Base-by-base conservation (phyloP, 2,329 filamentous ascomycete genomes). In the Cryphonectria carpinicola region DNA sequence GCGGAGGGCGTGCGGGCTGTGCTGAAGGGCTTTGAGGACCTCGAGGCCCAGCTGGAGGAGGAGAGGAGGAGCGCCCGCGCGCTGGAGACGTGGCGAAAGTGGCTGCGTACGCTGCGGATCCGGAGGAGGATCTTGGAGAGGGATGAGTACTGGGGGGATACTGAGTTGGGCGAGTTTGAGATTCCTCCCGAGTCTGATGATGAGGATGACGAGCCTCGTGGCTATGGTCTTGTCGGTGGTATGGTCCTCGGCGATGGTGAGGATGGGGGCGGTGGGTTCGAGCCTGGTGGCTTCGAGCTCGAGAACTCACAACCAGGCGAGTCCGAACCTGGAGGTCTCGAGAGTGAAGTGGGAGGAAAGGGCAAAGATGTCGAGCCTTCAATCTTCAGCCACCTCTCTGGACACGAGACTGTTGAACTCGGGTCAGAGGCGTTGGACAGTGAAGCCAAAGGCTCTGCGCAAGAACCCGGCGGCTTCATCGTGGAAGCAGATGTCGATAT, bases 41-140 rank as follows among this genome's bases (percentile, higher is more conserved):
- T 93, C 73, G 86, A 89, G 73, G 86, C 86, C 28, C 86, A 92
- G 76, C 83, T 87, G 25, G 90, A 92, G 74, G 84, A 89, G 65
- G 87, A 90, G 85, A 87, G 86, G 73, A 87, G 88, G 56, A 87
- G 89, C 56, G 80, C 90, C 68, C 80, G 87, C 32, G 91, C 88
- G 7, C 78, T 95, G 72, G 85, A 87, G 61, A 85, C 89, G 74
- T 97, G 93, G 92, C 89, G 89, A 72, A 90, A 91, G 76, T 92
- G 98, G 72, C 79, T 97, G 72, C 90, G 93, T 81, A 92, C 90
- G 0, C 77, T 98, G 77, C 85, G 93, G 54, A 93, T 98, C 58
- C 85, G 90, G 41, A 89, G 95, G 78, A 86, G 92, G 71, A 89
- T 97, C 49, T 92, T 71, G 41, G 78, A 79, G 35, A 77, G 77